A percentile compares a stretch with the other conserved stretches of the same genome.
These are phyloP conservation scores for Aquilaria yunnanensis DNA, from an alignment of 345 rosid species.

Conservation along the genomic window DNA sequence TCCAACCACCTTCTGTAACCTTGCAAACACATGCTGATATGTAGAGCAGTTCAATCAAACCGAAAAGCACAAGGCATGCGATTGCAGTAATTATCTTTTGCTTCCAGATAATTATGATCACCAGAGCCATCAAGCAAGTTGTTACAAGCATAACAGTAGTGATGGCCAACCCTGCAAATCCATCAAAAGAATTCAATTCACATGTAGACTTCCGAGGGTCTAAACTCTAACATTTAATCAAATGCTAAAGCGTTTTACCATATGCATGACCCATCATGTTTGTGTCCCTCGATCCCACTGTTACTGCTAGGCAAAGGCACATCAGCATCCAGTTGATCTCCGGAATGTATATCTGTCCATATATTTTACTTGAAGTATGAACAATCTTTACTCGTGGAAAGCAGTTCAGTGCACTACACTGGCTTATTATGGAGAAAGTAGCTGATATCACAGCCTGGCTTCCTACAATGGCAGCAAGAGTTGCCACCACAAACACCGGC, in stretches of 20 bases:
- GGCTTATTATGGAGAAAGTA: slow-evolving; percentile 87
- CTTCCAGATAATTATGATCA: slow-evolving; percentile 65
- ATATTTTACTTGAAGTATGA: slow-evolving; percentile 71
- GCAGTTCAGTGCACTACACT: slow-evolving; percentile 76
- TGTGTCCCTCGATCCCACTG: slow-evolving; percentile 64
- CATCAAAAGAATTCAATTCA: slow-evolving; percentile 7
- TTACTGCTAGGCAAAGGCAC: slow-evolving; percentile 70
- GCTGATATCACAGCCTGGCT: slow-evolving; percentile 91
- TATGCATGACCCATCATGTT: slow-evolving; percentile 80
- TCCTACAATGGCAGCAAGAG: slow-evolving; percentile 76
- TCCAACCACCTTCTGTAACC: slow-evolving; percentile 80
- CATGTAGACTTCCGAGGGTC: background rate
- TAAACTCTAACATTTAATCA: background rate
- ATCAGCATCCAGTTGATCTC: slow-evolving; percentile 90
- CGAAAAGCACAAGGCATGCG: slow-evolving; percentile 47
- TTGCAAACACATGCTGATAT: slow-evolving; percentile 58
- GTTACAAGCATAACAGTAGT: slow-evolving; percentile 76
- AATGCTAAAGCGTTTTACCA: slow-evolving; percentile 31
- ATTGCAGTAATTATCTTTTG: slow-evolving; percentile 35
- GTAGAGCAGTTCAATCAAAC: slow-evolving; percentile 63
- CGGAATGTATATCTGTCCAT: slow-evolving; percentile 82
- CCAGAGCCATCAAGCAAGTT: slow-evolving; percentile 65
- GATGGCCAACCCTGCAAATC: slow-evolving; percentile 66
- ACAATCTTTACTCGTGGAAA: slow-evolving; percentile 81
- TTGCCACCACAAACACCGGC: slow-evolving; percentile 84